These are phyloP conservation scores for Penicillium cataractarum DNA, from an alignment of 495 filamentous ascomycete genomes.

Conservation along the genomic window DNA sequence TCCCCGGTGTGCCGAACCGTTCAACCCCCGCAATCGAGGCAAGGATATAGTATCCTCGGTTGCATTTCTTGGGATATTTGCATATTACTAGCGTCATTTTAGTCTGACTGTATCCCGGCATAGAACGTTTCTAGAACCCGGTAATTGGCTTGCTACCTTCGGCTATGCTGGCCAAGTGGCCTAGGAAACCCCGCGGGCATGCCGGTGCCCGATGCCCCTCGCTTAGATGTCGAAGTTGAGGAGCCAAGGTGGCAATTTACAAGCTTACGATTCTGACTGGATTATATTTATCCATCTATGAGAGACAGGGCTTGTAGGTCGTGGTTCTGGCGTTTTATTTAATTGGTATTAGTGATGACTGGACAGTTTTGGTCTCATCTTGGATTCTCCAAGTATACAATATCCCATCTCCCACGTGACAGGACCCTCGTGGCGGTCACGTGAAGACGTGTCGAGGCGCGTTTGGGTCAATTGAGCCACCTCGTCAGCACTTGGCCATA, in stretches of 20 bases:
- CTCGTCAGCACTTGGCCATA: background rate
- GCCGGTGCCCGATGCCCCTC: too few species aligned
- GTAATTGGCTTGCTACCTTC: background rate
- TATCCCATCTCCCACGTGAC: background rate
- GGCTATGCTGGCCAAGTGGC: background rate
- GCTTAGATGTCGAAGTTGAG: background rate
- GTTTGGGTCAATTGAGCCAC: conserved; percentile 9
- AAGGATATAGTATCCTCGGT: background rate
- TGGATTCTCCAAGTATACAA: background rate
- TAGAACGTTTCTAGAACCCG: background rate
- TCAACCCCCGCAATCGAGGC: conserved; percentile 7
- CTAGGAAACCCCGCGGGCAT: background rate
- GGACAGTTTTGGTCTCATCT: too few species aligned
- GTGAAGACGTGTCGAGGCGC: conserved; percentile 25
- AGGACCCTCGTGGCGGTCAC: conserved; percentile 9
- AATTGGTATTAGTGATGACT: background rate
- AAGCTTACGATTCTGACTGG: background rate
- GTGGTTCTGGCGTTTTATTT: background rate
- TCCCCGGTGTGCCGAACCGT: conserved; percentile 18
- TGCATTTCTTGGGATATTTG: background rate
- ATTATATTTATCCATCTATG: background rate
- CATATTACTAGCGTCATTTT: background rate
- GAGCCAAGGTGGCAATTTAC: background rate
- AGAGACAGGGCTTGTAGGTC: background rate
- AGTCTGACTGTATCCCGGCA: background rate